A percentile compares a stretch with the other conserved stretches of the same genome.
phyloP scores from a whole-genome alignment of 805 yeast genomes.

The Pichia sporocuriosa region DNA sequence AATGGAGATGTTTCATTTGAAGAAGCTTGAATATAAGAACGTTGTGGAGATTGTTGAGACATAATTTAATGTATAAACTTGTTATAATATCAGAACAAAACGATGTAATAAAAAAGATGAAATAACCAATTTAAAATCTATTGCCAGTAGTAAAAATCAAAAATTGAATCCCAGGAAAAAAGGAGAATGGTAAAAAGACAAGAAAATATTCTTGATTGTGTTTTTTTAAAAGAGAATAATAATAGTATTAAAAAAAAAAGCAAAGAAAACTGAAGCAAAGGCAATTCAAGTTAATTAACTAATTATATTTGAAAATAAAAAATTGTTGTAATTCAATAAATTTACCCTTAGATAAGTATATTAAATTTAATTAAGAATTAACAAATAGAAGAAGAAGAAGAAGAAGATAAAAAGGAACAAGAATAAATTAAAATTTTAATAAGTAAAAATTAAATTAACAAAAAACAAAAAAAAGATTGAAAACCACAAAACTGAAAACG shows the following conservation, averaged over 20 bases:
- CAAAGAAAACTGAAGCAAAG: background rate
- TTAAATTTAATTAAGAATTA: no score
- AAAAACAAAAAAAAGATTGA: no score
- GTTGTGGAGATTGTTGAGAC: constrained; percentile 1
- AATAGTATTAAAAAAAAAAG: background rate
- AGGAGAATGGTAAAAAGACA: no score
- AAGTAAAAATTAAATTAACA: no score
- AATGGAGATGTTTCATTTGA: constrained; percentile 9
- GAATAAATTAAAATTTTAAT: background rate
- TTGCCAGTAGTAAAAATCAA: no score
- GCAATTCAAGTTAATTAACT: background rate
- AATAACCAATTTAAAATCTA: no score
- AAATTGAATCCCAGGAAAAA: no score
- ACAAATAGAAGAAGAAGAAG: background rate
- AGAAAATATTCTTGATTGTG: no score
- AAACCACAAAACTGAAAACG: no score
- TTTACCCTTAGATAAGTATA: no score
- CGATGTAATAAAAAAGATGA: background rate
- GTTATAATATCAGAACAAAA: background rate
- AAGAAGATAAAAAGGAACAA: background rate
- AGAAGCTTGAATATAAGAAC: background rate
- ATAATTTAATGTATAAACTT: background rate
- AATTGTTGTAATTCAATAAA: no score
- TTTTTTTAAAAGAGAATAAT: background rate
- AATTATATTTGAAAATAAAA: no score